Percentiles rank a stretch among this genome's conserved stretches.
Evolutionary conservation across 1,284 basidiomycete genomes (phyloP).

Genomic region (Trametes pubescens): DNA sequence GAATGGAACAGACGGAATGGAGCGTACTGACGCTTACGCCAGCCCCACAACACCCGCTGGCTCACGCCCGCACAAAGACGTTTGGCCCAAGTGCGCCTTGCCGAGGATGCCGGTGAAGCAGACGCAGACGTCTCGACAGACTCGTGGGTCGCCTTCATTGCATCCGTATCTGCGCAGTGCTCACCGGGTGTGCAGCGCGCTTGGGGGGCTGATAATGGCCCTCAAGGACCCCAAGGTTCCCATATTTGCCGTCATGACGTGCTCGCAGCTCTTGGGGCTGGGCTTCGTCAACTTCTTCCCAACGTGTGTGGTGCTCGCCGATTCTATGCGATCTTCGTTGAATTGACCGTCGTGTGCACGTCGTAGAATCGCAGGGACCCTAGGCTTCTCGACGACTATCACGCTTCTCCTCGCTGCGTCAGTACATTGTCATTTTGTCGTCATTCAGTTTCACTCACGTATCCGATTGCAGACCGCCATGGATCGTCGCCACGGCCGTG

Average conservation of each 20-base stretch:
- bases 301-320: slow-evolving; percentile 52
- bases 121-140: slow-evolving; percentile 64
- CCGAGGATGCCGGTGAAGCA: slow-evolving; percentile 80
- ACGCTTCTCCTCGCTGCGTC: slow-evolving; percentile 71
- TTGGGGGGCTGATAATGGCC: slow-evolving; percentile 63
- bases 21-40: neutral
- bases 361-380: slow-evolving; percentile 64
- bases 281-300: slow-evolving; percentile 82
- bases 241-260: slow-evolving; percentile 64
- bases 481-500: slow-evolving; percentile 63
- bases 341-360: slow-evolving; percentile 6
- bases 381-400: slow-evolving; percentile 68
- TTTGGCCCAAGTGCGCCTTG: slow-evolving; percentile 75
- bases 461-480: slow-evolving; percentile 60
- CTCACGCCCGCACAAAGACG: slow-evolving; percentile 63
- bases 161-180: neutral
- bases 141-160: slow-evolving; percentile 51
- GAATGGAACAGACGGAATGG: neutral
- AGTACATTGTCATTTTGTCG: slow-evolving; percentile 41
- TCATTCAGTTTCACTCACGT: neutral
- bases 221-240: slow-evolving; percentile 68
- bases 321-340: neutral
- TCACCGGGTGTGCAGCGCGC: slow-evolving; percentile 47
- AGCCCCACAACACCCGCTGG: slow-evolving; percentile 76
- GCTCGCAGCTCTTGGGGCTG: slow-evolving; percentile 63